Evolutionary conservation across 306 rosid species (phyloP).

Genomic region (Dalbergia cochinchinensis): DNA sequence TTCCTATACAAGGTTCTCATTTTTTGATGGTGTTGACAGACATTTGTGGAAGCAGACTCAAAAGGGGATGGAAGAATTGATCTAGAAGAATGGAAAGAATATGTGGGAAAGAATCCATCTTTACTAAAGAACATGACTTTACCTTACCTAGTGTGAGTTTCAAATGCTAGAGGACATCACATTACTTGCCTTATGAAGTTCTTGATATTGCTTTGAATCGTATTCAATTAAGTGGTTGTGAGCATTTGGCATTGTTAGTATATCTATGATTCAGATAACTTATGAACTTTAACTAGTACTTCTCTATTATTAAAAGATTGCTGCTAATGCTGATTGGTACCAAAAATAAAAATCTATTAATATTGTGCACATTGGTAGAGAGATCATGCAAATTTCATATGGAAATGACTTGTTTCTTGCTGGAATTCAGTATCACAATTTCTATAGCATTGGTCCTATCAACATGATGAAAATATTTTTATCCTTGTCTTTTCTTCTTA

Average conservation of each 20-base stretch:
- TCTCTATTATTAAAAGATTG: neutral
- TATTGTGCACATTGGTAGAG: neutral
- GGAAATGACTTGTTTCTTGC: neutral
- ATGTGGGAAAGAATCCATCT: slow-evolving; percentile 46
- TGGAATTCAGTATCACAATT: neutral
- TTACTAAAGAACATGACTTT: slow-evolving; percentile 50
- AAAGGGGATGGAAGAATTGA: slow-evolving; percentile 48
- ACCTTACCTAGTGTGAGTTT: slow-evolving; percentile 48
- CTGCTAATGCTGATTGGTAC: neutral
- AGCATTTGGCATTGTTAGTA: slow-evolving; percentile 5
- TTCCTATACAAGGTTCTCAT: slow-evolving; percentile 13
- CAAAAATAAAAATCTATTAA: neutral
- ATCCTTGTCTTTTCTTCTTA: too few species aligned
- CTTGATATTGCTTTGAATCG: neutral
- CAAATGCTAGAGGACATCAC: neutral
- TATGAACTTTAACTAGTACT: neutral
- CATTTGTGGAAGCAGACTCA: slow-evolving; percentile 45
- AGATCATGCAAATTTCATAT: neutral
- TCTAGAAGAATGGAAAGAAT: slow-evolving; percentile 47
- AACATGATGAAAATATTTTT: neutral
- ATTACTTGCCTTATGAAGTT: neutral
- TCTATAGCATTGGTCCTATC: neutral
- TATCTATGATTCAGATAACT: neutral
- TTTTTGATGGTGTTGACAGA: slow-evolving; percentile 28
- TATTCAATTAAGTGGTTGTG: neutral